phyloP scores from a whole-genome alignment of 352 stramenopile genomes.

The Phytophthora chlamydospora region DNA sequence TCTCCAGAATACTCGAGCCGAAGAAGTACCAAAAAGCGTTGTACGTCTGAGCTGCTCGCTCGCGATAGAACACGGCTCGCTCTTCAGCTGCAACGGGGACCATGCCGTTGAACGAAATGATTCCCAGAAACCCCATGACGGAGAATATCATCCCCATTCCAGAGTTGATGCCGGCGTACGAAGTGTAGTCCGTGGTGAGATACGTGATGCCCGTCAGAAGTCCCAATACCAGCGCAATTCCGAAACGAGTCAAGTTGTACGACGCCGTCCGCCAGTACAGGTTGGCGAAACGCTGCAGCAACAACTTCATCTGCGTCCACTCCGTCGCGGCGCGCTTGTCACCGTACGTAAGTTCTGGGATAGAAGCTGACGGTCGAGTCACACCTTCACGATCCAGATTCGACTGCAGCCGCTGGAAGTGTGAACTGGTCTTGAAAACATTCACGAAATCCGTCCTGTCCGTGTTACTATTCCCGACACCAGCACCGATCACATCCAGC shows the following conservation, averaged over 20 bases:
- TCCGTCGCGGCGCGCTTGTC: not conserved
- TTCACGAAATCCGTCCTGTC: not conserved
- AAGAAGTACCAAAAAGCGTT: no score
- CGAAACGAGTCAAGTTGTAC: slow-evolving; percentile 17
- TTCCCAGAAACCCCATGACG: not conserved
- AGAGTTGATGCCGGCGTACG: slow-evolving; percentile 5
- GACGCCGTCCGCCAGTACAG: not conserved
- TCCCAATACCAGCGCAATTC: slow-evolving; percentile 54
- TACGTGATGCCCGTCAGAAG: slow-evolving; percentile 69
- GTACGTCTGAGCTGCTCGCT: slow-evolving; percentile 49
- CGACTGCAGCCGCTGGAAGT: not conserved
- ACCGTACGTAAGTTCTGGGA: not conserved
- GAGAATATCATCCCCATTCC: slow-evolving; percentile 37
- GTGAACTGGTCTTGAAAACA: not conserved
- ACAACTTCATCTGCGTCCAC: slow-evolving; percentile 1
- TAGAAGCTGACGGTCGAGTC: not conserved
- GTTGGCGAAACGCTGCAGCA: slow-evolving; percentile 10
- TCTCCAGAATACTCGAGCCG: slow-evolving; percentile 64
- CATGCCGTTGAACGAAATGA: slow-evolving; percentile 57
- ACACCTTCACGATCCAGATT: not conserved
- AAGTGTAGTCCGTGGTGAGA: slow-evolving; percentile 22
- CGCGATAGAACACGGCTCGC: slow-evolving; percentile 54
- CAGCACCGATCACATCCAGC: slow-evolving; percentile 6
- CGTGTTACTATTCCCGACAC: not conserved
- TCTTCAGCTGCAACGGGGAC: slow-evolving; percentile 70